Evolutionary conservation across 2,329 filamentous ascomycete species (phyloP), one percentile per base, ranked within the genome.

Genomic region (Dactylonectria macrodidyma): DNA sequence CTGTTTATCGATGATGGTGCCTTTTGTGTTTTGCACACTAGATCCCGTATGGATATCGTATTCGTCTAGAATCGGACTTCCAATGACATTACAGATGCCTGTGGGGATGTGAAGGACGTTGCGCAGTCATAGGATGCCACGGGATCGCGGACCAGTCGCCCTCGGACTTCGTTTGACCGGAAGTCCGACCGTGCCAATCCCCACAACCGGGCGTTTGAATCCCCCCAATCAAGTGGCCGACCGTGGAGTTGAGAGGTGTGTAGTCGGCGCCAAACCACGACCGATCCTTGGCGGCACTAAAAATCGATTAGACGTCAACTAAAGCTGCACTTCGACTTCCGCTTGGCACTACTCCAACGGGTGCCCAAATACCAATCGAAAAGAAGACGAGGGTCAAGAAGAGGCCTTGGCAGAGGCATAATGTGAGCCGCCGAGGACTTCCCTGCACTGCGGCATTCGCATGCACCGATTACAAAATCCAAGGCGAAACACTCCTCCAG

Each of bases 101-200:
- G 19, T 34, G 14, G 67, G 52, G 14, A 36, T 33, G 19, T 69
- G 64, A 0, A 69, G 47, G 7, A 67, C 83, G 76, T 10, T 71
- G 71, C 8, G 61, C 16, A 55, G 47, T 8, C 11, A 14, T 7
- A 47, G 6, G 11, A 36, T 55, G 24, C n/a, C n/a, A 22, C 30
- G 52, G 26, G 19, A 3, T 5, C 36, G 46, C 12, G 30, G 12
- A 9, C 12, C 24, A 6, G 55, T 7, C 3, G 30, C 16, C 3
- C 10, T 48, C 5, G 16, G n/a, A n/a, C 36, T 24, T 10, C 14
- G n/a, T 26, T 62, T 64, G 12, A 47, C 41, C 9, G 64, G 46
- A 9, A 70, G 50, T 2, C 36, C 5, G 9, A 65, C 61, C 0
- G 59, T 63, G 3, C 66, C 69, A 7, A 69, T 48, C 9, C 66